Base-by-base conservation (phyloP, 345 rosid genomes). In the Luvunga scandens region DNA sequence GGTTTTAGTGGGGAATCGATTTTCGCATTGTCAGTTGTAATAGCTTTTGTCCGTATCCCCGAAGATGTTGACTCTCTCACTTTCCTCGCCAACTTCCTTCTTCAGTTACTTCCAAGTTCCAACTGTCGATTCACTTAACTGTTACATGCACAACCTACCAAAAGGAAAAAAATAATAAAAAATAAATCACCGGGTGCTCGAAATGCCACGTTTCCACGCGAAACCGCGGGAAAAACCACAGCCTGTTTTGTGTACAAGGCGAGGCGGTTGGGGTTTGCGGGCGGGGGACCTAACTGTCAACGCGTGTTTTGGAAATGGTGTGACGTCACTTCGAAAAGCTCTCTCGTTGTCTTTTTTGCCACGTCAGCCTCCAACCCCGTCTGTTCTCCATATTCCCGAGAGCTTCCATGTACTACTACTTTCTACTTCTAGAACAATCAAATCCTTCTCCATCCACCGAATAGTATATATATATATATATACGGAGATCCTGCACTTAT, bases 71-170 rank as follows among this genome's bases (percentile, higher is more conserved):
- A 48, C 79, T 55, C 34, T 31, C 53, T 53, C 36, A 34, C 78
- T 50, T 76, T 76, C 72, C 78, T 53, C 1, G 33, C 50, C 34
- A 66, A 76, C 78, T 75, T 50, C 71, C 71, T 27, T 14, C 33
- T 42, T 66, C 72, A 3, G 78, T 75, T 66, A 50, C 25, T 65
- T 66, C 78, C 77, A 75, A 65, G 63, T 75, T 75, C 70, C 78
- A 75, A 76, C 79, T 66, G 79, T 76, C 72, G 16, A 3, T 62
- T 6, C 53, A 6, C 2, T 48, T 9, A 27, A 25, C 36, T 25
- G 72, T 13, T 21, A 12, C 50, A 45, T 0, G 0, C 2, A 12
- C 16, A 2, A 3, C 2, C 0, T 45, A 13, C 50, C 1, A 45
- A 3, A 12, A 12, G 16, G 48, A 2, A 0, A 10, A 42, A 42